Conservation (phyloP, 192 early-diverging fungal species). For the Coemansia sp. region DNA sequence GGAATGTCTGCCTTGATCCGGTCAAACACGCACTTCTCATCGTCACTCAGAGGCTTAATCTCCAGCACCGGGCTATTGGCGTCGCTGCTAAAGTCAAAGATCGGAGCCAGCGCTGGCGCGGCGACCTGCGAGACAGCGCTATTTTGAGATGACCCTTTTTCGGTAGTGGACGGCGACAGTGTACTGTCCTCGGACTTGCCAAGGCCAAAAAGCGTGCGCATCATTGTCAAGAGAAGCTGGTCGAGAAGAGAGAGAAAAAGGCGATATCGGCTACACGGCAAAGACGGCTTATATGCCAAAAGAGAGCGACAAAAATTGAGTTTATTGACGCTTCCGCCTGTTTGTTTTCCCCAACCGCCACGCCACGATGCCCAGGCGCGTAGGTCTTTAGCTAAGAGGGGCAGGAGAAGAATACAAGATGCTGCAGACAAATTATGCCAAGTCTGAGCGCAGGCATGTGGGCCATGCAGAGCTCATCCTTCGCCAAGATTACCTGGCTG, state of each 20-base stretch:
- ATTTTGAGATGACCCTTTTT: constrained; percentile 13
- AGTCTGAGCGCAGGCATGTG: not conserved
- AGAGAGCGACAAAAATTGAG: not conserved
- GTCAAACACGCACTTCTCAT: constrained; percentile 37
- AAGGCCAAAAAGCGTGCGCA: constrained; percentile 49
- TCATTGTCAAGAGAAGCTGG: not conserved
- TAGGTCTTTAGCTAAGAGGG: not conserved
- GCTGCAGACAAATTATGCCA: not conserved
- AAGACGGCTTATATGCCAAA: too few relatives aligned
- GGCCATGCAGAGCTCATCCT: not conserved
- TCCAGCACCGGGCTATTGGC: constrained; percentile 20
- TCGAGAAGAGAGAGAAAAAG: not conserved
- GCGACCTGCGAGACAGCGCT: not conserved
- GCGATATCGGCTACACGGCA: too few relatives aligned
- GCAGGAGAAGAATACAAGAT: not conserved
- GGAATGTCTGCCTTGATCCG: constrained; percentile 41
- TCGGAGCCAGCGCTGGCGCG: constrained; percentile 13
- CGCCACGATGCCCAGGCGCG: not conserved
- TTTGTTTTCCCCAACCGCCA: constrained; percentile 2
- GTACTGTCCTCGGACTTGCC: constrained; percentile 27
- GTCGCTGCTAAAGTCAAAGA: constrained; percentile 18
- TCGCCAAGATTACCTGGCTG: too few relatives aligned
- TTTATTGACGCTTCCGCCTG: not conserved
- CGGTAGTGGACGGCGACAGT: constrained; percentile 15
- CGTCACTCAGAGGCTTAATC: constrained; percentile 30